phyloP scores from a whole-genome alignment of 805 yeast species.

The Metschnikowia aberdeeniae region DNA sequence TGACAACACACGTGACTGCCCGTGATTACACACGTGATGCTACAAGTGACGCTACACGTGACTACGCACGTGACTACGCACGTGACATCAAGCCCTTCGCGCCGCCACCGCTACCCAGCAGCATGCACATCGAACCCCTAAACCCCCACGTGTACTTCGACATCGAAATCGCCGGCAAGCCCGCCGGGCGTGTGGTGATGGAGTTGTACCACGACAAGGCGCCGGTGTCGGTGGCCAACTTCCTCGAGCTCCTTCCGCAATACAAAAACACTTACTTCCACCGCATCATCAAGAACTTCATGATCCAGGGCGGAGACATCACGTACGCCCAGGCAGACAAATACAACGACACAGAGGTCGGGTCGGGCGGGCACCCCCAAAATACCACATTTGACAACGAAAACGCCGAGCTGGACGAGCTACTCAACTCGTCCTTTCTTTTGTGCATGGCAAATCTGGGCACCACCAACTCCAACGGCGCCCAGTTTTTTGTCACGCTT shows the following conservation, averaged over 20 bases:
- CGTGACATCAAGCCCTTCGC: no score
- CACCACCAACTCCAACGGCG: constrained; percentile 43
- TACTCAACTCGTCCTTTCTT: constrained; percentile 45
- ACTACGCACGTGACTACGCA: no score
- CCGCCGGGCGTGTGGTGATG: constrained; percentile 58
- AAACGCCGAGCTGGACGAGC: constrained; percentile 40
- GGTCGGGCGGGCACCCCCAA: constrained; percentile 29
- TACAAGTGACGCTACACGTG: no score
- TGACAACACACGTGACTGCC: no score
- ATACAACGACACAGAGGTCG: constrained; percentile 27
- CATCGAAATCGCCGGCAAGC: constrained; percentile 39
- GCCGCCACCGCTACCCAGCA: background rate
- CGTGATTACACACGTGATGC: no score
- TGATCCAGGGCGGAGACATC: constrained; percentile 67
- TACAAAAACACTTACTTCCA: constrained; percentile 51
- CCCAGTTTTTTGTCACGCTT: constrained; percentile 72
- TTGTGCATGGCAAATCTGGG: constrained; percentile 67
- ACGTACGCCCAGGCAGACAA: constrained; percentile 31
- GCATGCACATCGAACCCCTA: constrained; percentile 31
- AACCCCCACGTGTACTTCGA: constrained; percentile 46
- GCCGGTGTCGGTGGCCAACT: constrained; percentile 53
- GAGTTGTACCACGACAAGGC: constrained; percentile 49
- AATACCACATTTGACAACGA: constrained; percentile 49
- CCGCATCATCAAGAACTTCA: constrained; percentile 62
- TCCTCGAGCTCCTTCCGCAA: constrained; percentile 36